Base-by-base conservation (phyloP, 208 protist genomes). In the Strigomonas culicis region DNA sequence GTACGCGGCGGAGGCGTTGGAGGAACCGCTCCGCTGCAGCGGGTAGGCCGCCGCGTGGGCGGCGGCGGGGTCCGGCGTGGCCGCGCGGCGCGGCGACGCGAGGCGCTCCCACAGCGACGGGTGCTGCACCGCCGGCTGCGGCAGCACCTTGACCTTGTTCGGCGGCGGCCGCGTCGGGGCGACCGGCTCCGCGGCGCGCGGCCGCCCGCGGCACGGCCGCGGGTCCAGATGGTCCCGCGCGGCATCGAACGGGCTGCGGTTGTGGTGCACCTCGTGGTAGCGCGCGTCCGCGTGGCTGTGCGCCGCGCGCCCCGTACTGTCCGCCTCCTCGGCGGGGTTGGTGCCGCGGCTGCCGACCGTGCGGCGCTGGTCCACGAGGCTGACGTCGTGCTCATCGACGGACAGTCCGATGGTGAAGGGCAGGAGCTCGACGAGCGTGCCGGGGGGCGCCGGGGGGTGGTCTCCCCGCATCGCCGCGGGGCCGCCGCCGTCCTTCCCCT, bases 371-470 rank as follows among this genome's bases (percentile, higher is more conserved):
- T 44, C 19, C 8, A 44, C 25, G 24, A 59, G 36, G 32, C 53
- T 59, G 27, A 59, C 53, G 17, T 59, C 53, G 28, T 59, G 36
- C 53, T 59, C 53, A 41, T 34, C 53, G 6, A 59, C 22, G 4
- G 53, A 59, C 6, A 59, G 17, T 2, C 27, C 53, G 53, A n/a
- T 28, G 27, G 17, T 41, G 41, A 34, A 41, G n/a, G 53, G 6
- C 3, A 4, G 27, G 0, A 55, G 58, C 44, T 28, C 57, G n/a
- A n/a, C n/a, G 41, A 47, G 41, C 13, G 19, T 21, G 41, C 13
- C 15, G 41, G 41, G 41, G 41, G 19, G 13, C 19, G 19, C 41
- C 19, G 19, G 41, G 19, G 41, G 41, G 13, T 13, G 41, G 41
- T 21, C 41, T 47, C 50, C 27, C 27, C 28, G n/a, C 15, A n/a